These are phyloP conservation scores for Macrophomina tecta DNA, from an alignment of 2,329 filamentous ascomycete genomes.

Conservation along the genomic window DNA sequence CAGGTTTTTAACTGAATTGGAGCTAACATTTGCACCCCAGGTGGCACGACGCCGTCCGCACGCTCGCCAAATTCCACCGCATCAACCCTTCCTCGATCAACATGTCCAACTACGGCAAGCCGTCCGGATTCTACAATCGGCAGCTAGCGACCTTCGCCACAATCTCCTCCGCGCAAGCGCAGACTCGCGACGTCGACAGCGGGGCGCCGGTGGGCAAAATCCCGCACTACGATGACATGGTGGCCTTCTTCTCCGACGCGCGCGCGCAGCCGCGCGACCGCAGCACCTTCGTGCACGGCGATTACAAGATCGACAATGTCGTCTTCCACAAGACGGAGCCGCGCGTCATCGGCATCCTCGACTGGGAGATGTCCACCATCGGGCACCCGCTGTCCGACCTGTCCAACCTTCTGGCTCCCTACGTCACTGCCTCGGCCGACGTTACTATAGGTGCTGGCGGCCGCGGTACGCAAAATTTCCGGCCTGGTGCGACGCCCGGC, in stretches of 20 bases:
- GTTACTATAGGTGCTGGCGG: conserved; percentile 46
- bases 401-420: conserved; percentile 71
- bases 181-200: conserved; percentile 77
- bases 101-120: conserved; percentile 75
- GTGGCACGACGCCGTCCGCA: conserved; percentile 84
- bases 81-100: conserved; percentile 71
- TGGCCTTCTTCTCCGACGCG: conserved; percentile 76
- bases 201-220: conserved; percentile 78
- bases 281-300: conserved; percentile 84
- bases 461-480: conserved; percentile 57
- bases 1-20: neutral
- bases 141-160: conserved; percentile 83
- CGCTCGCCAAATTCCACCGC: conserved; percentile 83
- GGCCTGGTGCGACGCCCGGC: conserved; percentile 68
- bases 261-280: conserved; percentile 76
- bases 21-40: conserved; percentile 43
- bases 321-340: conserved; percentile 86
- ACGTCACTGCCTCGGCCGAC: conserved; percentile 47
- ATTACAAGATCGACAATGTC: conserved; percentile 79
- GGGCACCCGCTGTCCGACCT: conserved; percentile 95
- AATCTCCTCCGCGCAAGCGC: conserved; percentile 79
- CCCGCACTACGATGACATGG: conserved; percentile 81
- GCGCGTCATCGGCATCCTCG: conserved; percentile 87
- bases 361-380: conserved; percentile 98
- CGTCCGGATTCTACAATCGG: conserved; percentile 79